Evolutionary conservation across 805 yeast species (phyloP), one percentile per base, ranked within the genome.

Genomic region (Candida peoriensis): DNA sequence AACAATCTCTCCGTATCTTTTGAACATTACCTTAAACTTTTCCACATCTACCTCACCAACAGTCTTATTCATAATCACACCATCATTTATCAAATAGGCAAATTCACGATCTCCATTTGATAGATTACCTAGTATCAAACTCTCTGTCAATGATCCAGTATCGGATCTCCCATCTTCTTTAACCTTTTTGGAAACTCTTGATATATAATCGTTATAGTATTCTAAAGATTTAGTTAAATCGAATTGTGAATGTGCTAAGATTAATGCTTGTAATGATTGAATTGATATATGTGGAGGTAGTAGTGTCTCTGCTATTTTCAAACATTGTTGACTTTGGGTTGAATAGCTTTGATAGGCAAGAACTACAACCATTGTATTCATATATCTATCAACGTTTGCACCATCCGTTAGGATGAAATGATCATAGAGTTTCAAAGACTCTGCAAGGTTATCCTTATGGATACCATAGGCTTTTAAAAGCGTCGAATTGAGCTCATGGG

Each of bases 91-190:
- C 28, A 73, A 65, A 35, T 63, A 58, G 0, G 80, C 78, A 53
- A 76, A 74, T 39, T 71, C 75, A 28, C 79, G 54, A 48, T 76
- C 80, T 28, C 63, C 57, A 24, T 63, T 60, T 15, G 63, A 61
- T 24, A 76, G 50, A 36, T 52, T 61, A 0, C 70, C 65, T 12
- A 70, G 41, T 20, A 75, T 53, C 24, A 76, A 47, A 3, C 76
- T 54, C 42, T 76, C 76, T 1, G 74, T 66, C 17, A 74, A 43
- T 5, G 57, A 36, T 1, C 74, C 75, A 12, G 66, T 50, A 3
- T 65, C 61, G 0, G 78, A 70, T 11, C 68, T 37, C 1, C 54
- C 50, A 2, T 53, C 46, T 1, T 54, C 40, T 18, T 55, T 53
- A 33, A 58, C 63, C 6, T 51, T 44, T 15, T 55, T 56, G 7